Conservation (phyloP, 805 yeast species). For the Lachancea fermentati region DNA sequence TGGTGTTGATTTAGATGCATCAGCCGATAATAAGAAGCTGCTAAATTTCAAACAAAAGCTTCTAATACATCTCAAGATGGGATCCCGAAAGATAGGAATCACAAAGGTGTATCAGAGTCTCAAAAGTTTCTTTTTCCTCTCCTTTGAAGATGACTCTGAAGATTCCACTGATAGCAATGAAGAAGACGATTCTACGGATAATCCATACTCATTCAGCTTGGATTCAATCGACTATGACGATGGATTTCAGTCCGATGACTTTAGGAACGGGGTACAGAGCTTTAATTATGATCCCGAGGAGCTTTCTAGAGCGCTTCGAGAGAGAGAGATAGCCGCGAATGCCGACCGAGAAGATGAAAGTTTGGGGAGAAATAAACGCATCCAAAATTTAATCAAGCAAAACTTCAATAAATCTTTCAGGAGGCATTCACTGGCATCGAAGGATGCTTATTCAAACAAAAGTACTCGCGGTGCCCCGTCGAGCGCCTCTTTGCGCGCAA, state of each 20-base stretch:
- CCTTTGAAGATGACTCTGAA: conserved; percentile 17
- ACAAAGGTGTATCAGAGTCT: conserved; percentile 11
- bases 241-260: neutral
- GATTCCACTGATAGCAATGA: neutral
- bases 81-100: conserved; percentile 4
- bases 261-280: neutral
- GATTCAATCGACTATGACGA: neutral
- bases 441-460: neutral
- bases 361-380: neutral
- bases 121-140: conserved; percentile 19
- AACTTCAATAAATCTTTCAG: neutral
- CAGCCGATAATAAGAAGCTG: conserved; percentile 1
- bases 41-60: conserved; percentile 5
- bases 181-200: conserved; percentile 1
- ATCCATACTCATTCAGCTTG: neutral
- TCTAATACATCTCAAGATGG: conserved; percentile 5
- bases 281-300: neutral
- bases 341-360: neutral
- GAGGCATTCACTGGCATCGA: neutral
- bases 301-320: neutral
- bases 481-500: neutral
- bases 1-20: conserved; percentile 5
- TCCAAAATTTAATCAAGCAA: neutral
- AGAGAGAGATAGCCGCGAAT: too few relatives aligned
- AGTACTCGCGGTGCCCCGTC: neutral